phyloP scores from a whole-genome alignment of 192 early-diverging fungal genomes.

The Pilaira anomala region DNA sequence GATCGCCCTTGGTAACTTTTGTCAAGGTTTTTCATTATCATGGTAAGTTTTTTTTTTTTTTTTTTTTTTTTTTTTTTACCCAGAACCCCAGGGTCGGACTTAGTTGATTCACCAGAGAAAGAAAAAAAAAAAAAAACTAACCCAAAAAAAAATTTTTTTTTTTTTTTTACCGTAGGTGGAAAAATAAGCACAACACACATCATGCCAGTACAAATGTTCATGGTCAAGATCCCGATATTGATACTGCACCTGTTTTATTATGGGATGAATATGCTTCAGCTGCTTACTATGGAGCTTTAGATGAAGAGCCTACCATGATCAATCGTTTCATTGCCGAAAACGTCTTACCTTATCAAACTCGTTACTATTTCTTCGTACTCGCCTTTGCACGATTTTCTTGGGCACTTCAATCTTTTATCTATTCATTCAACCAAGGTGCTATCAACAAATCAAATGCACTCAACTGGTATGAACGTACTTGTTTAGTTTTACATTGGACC shows the following conservation, averaged over 20 bases:
- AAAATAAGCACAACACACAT: conserved; percentile 87
- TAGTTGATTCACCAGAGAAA: too few relatives aligned
- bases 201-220: conserved; percentile 80
- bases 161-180: conserved; percentile 56
- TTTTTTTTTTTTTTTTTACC: conserved; percentile 8
- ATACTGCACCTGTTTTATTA: conserved; percentile 75
- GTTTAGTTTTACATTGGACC: conserved; percentile 62
- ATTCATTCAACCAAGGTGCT: conserved; percentile 44
- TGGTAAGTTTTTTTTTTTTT: conserved; percentile 55
- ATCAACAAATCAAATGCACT: conserved; percentile 45
- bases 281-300: conserved; percentile 45
- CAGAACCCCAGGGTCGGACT: not conserved
- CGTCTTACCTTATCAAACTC: conserved; percentile 44
- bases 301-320: conserved; percentile 45
- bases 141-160: not conserved
- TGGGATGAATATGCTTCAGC: conserved; percentile 67
- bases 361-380: conserved; percentile 71
- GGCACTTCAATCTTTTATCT: conserved; percentile 63
- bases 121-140: conserved; percentile 1
- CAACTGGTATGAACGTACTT: conserved; percentile 48
- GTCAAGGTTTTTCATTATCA: conserved; percentile 72
- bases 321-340: conserved; percentile 61
- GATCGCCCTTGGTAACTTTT: conserved; percentile 69
- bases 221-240: conserved; percentile 79
- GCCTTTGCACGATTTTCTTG: conserved; percentile 75